Conservation (phyloP, 768 basidiomycete species). For the Russula compacta region DNA sequence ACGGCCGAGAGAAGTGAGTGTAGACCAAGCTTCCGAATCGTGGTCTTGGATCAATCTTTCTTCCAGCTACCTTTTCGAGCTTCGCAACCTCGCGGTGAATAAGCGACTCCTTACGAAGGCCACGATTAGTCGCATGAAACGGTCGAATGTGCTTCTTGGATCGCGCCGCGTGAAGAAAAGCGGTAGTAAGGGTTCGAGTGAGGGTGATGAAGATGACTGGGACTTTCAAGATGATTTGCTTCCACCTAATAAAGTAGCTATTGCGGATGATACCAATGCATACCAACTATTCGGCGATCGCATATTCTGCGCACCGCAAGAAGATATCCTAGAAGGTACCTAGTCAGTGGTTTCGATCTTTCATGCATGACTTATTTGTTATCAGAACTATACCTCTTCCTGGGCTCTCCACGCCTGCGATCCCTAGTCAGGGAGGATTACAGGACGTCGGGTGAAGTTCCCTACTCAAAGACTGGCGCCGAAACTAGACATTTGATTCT, state of each 20-base stretch:
- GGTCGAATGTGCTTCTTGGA: constrained; percentile 63
- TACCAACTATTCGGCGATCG: constrained; percentile 71
- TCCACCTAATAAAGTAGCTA: constrained; percentile 58
- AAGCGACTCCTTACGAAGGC: constrained; percentile 38
- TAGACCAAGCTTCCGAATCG: background rate
- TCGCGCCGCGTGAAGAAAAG: constrained; percentile 47
- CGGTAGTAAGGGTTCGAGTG: constrained; percentile 26
- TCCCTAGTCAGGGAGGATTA: constrained; percentile 72
- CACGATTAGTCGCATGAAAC: constrained; percentile 58
- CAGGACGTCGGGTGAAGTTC: constrained; percentile 45
- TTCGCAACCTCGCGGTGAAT: constrained; percentile 83
- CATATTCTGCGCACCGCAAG: constrained; percentile 76
- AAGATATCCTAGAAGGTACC: constrained; percentile 80
- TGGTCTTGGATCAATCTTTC: background rate
- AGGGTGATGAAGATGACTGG: constrained; percentile 65
- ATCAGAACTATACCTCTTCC: constrained; percentile 59
- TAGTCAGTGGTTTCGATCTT: background rate
- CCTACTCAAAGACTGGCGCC: constrained; percentile 36
- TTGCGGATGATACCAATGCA: constrained; percentile 80
- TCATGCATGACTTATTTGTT: background rate
- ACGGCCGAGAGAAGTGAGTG: constrained; percentile 57
- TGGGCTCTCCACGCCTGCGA: constrained; percentile 72
- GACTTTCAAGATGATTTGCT: constrained; percentile 66
- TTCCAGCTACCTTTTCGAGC: constrained; percentile 68
- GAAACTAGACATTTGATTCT: constrained; percentile 58